A percentile compares a stretch with the other conserved stretches of the same genome.
These are phyloP conservation scores for Fusarium sambucinum DNA, from an alignment of 2,329 filamentous ascomycete genomes.

Conservation along the genomic window DNA sequence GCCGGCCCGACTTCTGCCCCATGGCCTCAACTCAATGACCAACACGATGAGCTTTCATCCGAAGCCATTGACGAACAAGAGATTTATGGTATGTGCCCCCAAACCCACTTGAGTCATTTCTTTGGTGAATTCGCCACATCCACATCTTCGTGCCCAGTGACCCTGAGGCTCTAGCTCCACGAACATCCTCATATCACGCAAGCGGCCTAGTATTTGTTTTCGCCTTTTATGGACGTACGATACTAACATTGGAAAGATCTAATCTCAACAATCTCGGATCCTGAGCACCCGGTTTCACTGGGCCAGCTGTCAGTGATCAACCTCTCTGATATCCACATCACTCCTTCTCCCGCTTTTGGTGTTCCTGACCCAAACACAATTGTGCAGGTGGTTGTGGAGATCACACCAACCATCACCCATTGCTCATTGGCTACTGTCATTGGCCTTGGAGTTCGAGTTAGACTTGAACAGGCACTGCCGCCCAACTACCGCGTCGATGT, in stretches of 20 bases:
- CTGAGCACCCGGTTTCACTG: constrained; percentile 93
- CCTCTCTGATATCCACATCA: constrained; percentile 90
- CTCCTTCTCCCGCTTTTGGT: constrained; percentile 54
- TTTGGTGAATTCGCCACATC: constrained; percentile 20
- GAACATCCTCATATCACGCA: not conserved
- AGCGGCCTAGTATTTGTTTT: not conserved
- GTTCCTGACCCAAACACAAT: constrained; percentile 65
- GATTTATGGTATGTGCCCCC: constrained; percentile 80
- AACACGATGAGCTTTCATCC: constrained; percentile 69
- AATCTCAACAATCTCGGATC: constrained; percentile 93
- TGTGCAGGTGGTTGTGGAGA: constrained; percentile 83
- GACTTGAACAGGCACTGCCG: constrained; percentile 89
- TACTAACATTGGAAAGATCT: constrained; percentile 71
- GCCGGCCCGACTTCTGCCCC: constrained; percentile 52
- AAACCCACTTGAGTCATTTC: constrained; percentile 16
- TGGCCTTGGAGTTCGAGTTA: constrained; percentile 89
- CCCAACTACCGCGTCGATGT: constrained; percentile 94
- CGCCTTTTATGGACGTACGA: not conserved
- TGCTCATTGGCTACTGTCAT: constrained; percentile 97
- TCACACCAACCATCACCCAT: constrained; percentile 97
- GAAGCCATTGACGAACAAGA: constrained; percentile 97
- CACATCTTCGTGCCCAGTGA: not conserved
- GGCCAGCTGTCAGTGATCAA: constrained; percentile 95
- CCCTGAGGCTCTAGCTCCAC: not conserved
- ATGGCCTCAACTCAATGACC: constrained; percentile 54